Base-by-base conservation (phyloP, 176 grass and related monocot genomes). In the Cymbopogon citratus region DNA sequence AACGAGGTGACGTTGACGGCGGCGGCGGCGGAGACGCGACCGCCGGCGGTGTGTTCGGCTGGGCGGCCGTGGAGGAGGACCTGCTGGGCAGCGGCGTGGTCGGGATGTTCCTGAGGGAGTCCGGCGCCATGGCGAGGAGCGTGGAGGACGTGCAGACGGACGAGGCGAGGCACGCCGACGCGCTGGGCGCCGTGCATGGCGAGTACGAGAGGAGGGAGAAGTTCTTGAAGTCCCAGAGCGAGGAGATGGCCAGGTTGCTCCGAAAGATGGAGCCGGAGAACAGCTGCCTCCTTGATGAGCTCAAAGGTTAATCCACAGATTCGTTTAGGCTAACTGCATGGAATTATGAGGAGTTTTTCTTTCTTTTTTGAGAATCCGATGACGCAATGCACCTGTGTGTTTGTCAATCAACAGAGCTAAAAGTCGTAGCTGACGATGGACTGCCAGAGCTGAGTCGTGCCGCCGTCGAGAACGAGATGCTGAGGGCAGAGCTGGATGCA, bases 11-110 rank as follows among this genome's bases (percentile, higher is more conserved):
- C 80, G 36, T 2, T 24, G 52, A 12, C 23, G 68, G 23, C 21
- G 59, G 35, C n/a, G n/a, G n/a, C n/a, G n/a, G n/a, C n/a, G n/a
- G n/a, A n/a, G n/a, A n/a, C n/a, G n/a, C n/a, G n/a, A n/a, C n/a
- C n/a, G n/a, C n/a, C 23, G 68, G 23, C 21, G 59, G 35, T 23
- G 67, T 83, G 44, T 83, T 66, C 67, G 80, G 86, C 19, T 87
- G 80, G 80, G 33, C 13, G 9, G 86, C 86, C 9, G 80, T 1
- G 59, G 74, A 73, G 26, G 59, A 79, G 9, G 63, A 85, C 25
- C 64, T 89, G 13, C 25, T 7, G 51, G 41, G 52, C 24, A 41
- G 51, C 6, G 71, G 56, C 63, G 41, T 14, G 9, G 82, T 70
- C 29, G 63, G 49, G 19, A 81, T 24, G 41, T 81, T 75, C 10